phyloP scores from a whole-genome alignment of 176 grass and related monocot genomes.

The Carex scoparia region DNA sequence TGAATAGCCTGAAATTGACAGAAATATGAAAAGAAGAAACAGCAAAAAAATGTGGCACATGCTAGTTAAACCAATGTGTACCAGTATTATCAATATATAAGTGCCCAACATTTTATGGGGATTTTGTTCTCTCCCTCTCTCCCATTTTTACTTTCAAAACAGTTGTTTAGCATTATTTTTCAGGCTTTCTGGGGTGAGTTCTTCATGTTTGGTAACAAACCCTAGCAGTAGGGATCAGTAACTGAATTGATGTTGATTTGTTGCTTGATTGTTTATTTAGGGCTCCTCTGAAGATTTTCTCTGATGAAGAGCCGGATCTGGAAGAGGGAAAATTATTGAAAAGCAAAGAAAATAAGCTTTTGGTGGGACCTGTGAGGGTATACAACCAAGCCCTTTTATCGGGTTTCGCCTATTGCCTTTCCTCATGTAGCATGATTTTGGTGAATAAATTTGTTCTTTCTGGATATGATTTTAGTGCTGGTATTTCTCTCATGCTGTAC shows the following conservation, averaged over 20 bases:
- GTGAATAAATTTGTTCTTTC: constrained; percentile 88
- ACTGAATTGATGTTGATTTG: constrained; percentile 22
- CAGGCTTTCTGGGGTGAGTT: not conserved
- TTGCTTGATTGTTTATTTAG: constrained; percentile 35
- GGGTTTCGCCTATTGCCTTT: constrained; percentile 83
- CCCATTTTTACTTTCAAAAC: constrained; percentile 8
- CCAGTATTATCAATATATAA: constrained; percentile 2
- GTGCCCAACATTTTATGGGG: not conserved
- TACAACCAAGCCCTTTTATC: constrained; percentile 78
- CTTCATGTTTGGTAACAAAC: not conserved
- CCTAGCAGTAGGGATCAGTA: not conserved
- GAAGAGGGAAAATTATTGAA: constrained; percentile 74
- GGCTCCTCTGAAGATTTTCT: constrained; percentile 40
- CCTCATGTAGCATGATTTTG: constrained; percentile 95
- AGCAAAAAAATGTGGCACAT: not conserved
- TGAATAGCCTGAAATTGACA: not conserved
- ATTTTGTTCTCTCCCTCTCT: not conserved
- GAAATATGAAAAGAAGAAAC: not conserved
- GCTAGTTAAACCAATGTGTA: not conserved
- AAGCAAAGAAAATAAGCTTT: constrained; percentile 50
- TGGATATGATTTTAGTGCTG: constrained; percentile 80
- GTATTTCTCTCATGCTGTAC: constrained; percentile 95
- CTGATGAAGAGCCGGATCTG: constrained; percentile 54
- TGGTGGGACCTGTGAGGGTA: constrained; percentile 40
- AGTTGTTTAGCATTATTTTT: not conserved